Base-by-base conservation (phyloP, 148 eudicot genomes). In the Fagopyrum tataricum region DNA sequence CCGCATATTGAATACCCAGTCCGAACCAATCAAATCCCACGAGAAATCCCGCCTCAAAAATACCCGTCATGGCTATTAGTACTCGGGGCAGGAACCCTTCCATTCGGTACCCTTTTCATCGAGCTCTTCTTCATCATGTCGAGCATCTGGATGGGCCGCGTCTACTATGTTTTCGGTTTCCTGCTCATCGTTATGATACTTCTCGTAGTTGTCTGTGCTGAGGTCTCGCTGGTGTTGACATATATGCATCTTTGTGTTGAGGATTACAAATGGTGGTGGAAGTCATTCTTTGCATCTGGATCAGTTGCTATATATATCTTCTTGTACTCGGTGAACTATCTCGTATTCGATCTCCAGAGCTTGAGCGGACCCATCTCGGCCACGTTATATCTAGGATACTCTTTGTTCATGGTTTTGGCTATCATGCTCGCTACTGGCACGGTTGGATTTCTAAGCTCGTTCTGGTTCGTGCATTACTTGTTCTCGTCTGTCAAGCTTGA, bases 51-150 rank as follows among this genome's bases (percentile, higher is more conserved):
- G 37, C 71, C 80, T 47, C 83, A 80, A 40, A 80, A 80, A 49
- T 80, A 80, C 77, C 80, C 83, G 8, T 80, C 83, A 49, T 80
- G 83, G 83, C 83, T 80, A 59, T 61, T 80, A 20, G 83, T 80
- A 9, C 76, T 70, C 4, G 72, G 72, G 13, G 72, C 72, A 7
- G 72, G 72, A 0, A 70, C 72, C 15, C 72, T 70, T 41, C 83
- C 83, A 6, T 80, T 80, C 56, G 83, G 83, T 1, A 80, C 83
- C 64, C 83, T 80, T 41, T 80, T 80, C 70, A 80, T 80, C 14
- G 83, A 80, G 75, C 80, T 80, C 42, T 80, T 80, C 71, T 80
- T 80, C 74, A 80, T 80, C 71, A 80, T 80, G 83, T 80, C 83
- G 2, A 76, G 79, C 72, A 77, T 80, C 20, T 80, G 83, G 83